Evolutionary conservation across 345 rosid species (phyloP).

Genomic region (Murraya koenigii): DNA sequence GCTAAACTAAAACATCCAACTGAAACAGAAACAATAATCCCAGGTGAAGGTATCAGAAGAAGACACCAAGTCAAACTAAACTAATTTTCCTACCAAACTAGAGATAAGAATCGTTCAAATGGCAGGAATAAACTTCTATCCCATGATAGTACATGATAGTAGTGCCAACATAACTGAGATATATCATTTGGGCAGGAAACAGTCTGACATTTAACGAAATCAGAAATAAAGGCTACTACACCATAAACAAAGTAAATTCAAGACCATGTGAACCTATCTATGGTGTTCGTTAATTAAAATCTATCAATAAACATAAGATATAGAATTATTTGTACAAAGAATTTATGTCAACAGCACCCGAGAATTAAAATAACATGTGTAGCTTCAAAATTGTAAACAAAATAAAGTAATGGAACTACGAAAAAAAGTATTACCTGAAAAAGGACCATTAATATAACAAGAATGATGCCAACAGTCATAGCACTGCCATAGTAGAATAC

Average conservation of each 20-base stretch:
- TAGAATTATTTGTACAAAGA: not conserved
- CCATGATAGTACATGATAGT: not conserved
- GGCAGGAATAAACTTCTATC: not conserved
- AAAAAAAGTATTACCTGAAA: conserved; percentile 61
- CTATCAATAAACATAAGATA: not conserved
- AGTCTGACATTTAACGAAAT: not conserved
- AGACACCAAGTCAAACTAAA: conserved; percentile 1
- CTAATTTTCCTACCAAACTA: not conserved
- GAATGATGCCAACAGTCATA: conserved; percentile 86
- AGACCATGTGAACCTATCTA: not conserved
- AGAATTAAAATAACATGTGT: not conserved
- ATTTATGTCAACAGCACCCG: not conserved
- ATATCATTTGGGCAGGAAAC: not conserved
- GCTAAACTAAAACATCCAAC: not conserved
- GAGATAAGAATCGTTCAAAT: not conserved
- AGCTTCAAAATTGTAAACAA: not conserved
- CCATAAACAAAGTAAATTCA: not conserved
- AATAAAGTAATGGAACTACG: not conserved
- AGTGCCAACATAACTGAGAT: not conserved
- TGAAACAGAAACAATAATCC: not conserved
- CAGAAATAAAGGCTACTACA: not conserved
- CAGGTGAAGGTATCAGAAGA: not conserved
- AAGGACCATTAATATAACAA: conserved; percentile 75
- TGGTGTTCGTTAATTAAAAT: not conserved
- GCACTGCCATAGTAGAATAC: conserved; percentile 88